phyloP scores from a whole-genome alignment of 176 grass and related monocot genomes.

The Alopecurus myosuroides region DNA sequence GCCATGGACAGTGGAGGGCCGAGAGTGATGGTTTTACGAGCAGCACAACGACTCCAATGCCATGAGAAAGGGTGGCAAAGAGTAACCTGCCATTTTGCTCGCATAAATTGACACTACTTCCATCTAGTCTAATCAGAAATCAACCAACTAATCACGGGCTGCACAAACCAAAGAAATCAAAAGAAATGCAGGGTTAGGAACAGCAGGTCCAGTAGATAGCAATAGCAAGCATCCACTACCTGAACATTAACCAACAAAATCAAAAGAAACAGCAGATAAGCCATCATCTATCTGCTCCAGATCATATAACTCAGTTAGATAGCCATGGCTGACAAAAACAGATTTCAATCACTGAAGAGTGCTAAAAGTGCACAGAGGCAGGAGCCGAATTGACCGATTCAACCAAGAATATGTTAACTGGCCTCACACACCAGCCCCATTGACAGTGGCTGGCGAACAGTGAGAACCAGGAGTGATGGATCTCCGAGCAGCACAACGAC shows the following conservation, averaged over 20 bases:
- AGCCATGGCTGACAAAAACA: not conserved
- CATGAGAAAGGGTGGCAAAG: not conserved
- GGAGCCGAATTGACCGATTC: not conserved
- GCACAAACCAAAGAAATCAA: not conserved
- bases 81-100: slow-evolving; percentile 31
- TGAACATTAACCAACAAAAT: not conserved
- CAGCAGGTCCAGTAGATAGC: not conserved
- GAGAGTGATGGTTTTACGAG: not conserved
- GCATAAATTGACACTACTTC: not conserved
- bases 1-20: not conserved
- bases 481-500: slow-evolving; percentile 28
- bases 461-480: not conserved
- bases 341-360: not conserved
- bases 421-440: not conserved
- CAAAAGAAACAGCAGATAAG: not conserved
- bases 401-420: not conserved
- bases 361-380: not conserved
- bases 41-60: slow-evolving; percentile 22
- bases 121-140: not conserved
- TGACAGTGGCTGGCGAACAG: not conserved
- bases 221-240: not conserved
- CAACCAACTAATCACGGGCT: not conserved
- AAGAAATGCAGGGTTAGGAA: not conserved
- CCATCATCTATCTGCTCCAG: not conserved
- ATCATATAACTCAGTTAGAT: not conserved